Evolutionary conservation across 2,329 filamentous ascomycete species (phyloP), one percentile per base, ranked within the genome.

Genomic region (Sporothrix luriei): DNA sequence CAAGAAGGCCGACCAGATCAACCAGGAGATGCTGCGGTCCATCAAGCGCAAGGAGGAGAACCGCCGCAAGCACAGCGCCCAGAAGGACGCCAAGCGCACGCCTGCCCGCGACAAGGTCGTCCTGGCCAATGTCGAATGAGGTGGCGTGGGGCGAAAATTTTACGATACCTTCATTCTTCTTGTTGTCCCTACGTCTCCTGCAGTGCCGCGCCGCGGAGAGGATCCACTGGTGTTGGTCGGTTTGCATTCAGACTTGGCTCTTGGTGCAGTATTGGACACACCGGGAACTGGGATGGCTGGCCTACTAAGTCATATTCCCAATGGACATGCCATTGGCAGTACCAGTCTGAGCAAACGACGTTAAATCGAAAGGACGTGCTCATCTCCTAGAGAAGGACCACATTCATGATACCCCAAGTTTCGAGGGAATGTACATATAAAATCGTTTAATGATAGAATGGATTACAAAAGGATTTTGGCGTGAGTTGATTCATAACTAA

Each of bases 1-100:
- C 74, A 97, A 97, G 89, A 98, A 97, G 87, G 94, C 94, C 4
- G 89, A 86, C 64, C 91, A 97, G 83, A 98, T 98, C 81, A 99
- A 99, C 88, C 82, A 83, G 70, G 93, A 96, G 77, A 95, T 98
- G 80, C 79, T 97, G 75, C 89, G 88, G 79, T 87, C 92, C 46
- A 91, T 97, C 79, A 97, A 97, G 88, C 85, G 92, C 75, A 89
- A 89, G 75, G 92, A 97, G 76, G 95, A 99, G 84, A 99, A 99
- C 78, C 92, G 97, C 80, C 87, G 95, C 74, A 93, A 92, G 79
- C 94, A 99, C 79, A 91, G 88, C 70, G 93, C 91, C 83, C 94
- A 95, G 83, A 90, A 92, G 75, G 88, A 90, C 75, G 84, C 75
- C 40, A 76, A 80, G 74, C 87, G 87, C 82, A 81, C 85, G 74